phyloP scores from a whole-genome alignment of 2,329 filamentous ascomycete species.

The Verticillium albo-atrum region DNA sequence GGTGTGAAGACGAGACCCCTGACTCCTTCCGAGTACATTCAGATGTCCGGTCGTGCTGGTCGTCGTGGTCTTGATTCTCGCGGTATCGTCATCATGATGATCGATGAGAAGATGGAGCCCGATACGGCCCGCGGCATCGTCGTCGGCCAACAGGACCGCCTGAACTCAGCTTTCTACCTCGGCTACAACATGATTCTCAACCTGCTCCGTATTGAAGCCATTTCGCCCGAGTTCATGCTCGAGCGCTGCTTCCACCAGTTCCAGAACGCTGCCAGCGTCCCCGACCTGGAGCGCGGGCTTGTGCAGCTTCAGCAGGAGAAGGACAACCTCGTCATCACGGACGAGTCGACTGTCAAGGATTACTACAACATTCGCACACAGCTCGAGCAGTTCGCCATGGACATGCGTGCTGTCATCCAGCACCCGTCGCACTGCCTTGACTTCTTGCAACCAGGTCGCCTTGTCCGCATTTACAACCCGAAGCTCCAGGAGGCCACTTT shows the following conservation, averaged over 20 bases:
- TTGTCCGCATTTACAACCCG: slow-evolving; percentile 79
- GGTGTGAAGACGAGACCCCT: slow-evolving; percentile 76
- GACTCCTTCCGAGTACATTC: slow-evolving; percentile 93
- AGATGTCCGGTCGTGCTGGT: slow-evolving; percentile 97
- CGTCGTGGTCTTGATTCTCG: slow-evolving; percentile 95
- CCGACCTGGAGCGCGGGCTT: slow-evolving; percentile 77
- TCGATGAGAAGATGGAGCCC: slow-evolving; percentile 93
- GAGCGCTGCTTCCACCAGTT: slow-evolving; percentile 98
- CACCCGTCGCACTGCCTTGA: slow-evolving; percentile 82
- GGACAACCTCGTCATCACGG: slow-evolving; percentile 69
- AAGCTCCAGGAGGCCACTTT: slow-evolving; percentile 32
- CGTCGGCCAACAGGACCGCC: slow-evolving; percentile 90
- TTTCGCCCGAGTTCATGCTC: slow-evolving; percentile 98
- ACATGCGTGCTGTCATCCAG: slow-evolving; percentile 88
- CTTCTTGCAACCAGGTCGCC: slow-evolving; percentile 81
- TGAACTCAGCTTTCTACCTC: slow-evolving; percentile 96
- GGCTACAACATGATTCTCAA: slow-evolving; percentile 99
- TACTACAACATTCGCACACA: slow-evolving; percentile 90
- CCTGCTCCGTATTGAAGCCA: slow-evolving; percentile 94
- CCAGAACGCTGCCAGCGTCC: slow-evolving; percentile 88
- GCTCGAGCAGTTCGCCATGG: slow-evolving; percentile 75
- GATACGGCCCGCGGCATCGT: slow-evolving; percentile 93
- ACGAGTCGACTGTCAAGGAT: slow-evolving; percentile 85
- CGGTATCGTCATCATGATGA: slow-evolving; percentile 99
- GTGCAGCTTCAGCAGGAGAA: slow-evolving; percentile 72